These are phyloP conservation scores for Centaurea solstitialis DNA, from an alignment of 129 eudicot genomes.

Conservation along the genomic window DNA sequence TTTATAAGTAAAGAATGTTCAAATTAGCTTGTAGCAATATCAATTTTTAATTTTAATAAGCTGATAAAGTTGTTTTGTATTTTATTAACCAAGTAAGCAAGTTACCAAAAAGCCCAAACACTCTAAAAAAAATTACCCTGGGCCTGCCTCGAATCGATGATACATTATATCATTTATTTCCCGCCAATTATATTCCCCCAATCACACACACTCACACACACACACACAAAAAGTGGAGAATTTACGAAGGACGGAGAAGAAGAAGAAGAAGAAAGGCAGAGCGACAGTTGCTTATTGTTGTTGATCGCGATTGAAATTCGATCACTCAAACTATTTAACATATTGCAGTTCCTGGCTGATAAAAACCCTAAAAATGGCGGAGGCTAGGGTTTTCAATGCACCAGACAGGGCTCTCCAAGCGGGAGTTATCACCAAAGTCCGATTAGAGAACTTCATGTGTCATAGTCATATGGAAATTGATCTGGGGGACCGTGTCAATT, in stretches of 20 bases:
- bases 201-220: no score
- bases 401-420: conserved; percentile 42
- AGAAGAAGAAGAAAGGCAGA: not conserved
- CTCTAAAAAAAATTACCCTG: not conserved
- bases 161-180: conserved; percentile 9
- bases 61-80: no score
- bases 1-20: no score
- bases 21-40: no score
- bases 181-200: conserved; percentile 22
- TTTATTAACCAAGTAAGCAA: no score
- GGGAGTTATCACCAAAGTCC: conserved; percentile 62
- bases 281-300: not conserved
- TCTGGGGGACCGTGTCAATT: conserved; percentile 69
- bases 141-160: not conserved
- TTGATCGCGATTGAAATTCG: not conserved
- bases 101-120: not conserved
- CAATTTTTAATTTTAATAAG: no score
- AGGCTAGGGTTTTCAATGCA: conserved; percentile 47
- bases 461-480: conserved; percentile 77
- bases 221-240: not conserved
- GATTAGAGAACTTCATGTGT: conserved; percentile 89
- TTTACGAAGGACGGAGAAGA: conserved; percentile 6
- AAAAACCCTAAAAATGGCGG: conserved; percentile 44
- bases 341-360: not conserved
- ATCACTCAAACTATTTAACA: not conserved